Evolutionary conservation across 2,329 filamentous ascomycete genomes (phyloP).

Genomic region (Clonostachys rhizophaga): DNA sequence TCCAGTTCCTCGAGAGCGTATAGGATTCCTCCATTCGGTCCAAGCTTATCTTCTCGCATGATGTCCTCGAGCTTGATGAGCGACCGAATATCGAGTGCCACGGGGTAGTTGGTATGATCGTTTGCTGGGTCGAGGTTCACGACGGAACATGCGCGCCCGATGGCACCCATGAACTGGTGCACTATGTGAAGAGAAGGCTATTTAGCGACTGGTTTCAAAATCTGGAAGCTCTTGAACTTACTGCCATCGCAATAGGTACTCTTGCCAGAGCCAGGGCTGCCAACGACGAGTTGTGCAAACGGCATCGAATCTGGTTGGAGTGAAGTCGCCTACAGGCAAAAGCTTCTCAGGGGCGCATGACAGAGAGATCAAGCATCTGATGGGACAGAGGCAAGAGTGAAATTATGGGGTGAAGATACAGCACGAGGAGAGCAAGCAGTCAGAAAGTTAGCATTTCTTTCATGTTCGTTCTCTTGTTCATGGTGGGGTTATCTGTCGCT

Average conservation of each 20-base stretch:
- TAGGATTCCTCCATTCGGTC: constrained; percentile 86
- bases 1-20: constrained; percentile 96
- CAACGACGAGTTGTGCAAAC: constrained; percentile 76
- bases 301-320: constrained; percentile 37
- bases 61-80: constrained; percentile 90
- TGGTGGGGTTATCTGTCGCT: too few relatives aligned
- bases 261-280: constrained; percentile 93
- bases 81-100: constrained; percentile 84
- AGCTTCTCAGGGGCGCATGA: too few relatives aligned
- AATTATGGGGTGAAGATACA: neutral
- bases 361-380: too few relatives aligned
- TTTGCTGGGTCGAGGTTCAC: constrained; percentile 98
- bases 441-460: too few relatives aligned
- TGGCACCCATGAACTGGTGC: constrained; percentile 96
- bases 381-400: neutral
- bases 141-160: constrained; percentile 89
- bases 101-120: constrained; percentile 84
- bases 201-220: neutral
- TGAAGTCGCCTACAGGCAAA: neutral
- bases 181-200: constrained; percentile 38
- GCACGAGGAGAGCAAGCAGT: too few relatives aligned
- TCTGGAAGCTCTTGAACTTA: constrained; percentile 27
- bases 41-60: constrained; percentile 86
- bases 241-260: constrained; percentile 98
- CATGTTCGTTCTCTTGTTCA: too few relatives aligned